These are phyloP conservation scores for Skeletonema costatum DNA, from an alignment of 108 stramenopile species.

Conservation along the genomic window DNA sequence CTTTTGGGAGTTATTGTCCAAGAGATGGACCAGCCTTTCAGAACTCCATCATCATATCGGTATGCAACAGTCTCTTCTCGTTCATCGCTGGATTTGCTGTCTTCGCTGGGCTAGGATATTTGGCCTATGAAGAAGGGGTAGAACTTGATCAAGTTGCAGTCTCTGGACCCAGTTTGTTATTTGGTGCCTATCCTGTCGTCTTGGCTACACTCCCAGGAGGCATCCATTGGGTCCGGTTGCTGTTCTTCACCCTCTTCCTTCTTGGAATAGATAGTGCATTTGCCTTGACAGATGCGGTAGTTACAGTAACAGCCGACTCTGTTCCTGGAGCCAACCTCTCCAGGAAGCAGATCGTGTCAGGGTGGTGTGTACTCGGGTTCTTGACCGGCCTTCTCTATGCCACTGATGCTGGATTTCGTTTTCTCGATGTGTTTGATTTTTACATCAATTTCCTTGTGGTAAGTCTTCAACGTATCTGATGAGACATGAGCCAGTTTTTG, in stretches of 20 bases:
- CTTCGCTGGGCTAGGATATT: constrained; percentile 53
- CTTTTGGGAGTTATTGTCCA: constrained; percentile 49
- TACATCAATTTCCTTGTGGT: constrained; percentile 62
- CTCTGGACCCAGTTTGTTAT: constrained; percentile 47
- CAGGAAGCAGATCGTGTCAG: constrained; percentile 28
- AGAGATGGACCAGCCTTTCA: constrained; percentile 38
- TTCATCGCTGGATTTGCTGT: constrained; percentile 65
- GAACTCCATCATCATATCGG: constrained; percentile 42
- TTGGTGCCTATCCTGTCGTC: constrained; percentile 61
- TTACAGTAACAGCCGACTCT: constrained; percentile 28
- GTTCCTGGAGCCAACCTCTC: background rate
- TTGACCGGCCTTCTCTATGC: constrained; percentile 37
- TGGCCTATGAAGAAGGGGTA: constrained; percentile 31
- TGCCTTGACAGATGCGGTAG: constrained; percentile 40
- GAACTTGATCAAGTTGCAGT: constrained; percentile 21
- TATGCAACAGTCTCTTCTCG: constrained; percentile 50
- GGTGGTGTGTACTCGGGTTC: constrained; percentile 17
- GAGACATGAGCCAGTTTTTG: background rate
- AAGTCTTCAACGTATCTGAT: background rate
- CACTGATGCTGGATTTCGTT: constrained; percentile 57
- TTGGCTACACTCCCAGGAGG: constrained; percentile 47
- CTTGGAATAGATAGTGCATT: constrained; percentile 68
- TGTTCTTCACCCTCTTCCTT: constrained; percentile 54
- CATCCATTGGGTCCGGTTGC: constrained; percentile 50
- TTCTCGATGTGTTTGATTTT: constrained; percentile 57